These are phyloP conservation scores for Flaveria floridana DNA, from an alignment of 140 eudicot genomes.

Conservation along the genomic window DNA sequence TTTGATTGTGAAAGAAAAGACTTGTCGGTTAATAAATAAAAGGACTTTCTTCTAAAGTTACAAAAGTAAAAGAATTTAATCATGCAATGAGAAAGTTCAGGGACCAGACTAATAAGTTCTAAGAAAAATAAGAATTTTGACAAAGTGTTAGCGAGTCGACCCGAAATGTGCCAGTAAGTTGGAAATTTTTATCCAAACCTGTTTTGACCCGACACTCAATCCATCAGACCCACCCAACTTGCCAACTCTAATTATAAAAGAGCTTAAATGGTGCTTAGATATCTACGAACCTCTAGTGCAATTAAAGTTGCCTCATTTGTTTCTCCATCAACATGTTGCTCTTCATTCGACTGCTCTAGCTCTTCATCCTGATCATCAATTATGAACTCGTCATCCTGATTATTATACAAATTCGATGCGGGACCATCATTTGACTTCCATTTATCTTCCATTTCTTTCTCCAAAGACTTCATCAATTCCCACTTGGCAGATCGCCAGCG, in stretches of 20 bases:
- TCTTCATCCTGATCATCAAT: constrained; percentile 39
- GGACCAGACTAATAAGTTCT: neutral
- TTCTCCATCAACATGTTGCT: constrained; percentile 23
- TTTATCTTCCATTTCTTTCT: constrained; percentile 60
- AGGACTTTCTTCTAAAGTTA: neutral
- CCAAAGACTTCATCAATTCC: constrained; percentile 41
- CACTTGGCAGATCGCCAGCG: constrained; percentile 44
- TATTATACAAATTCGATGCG: constrained; percentile 20
- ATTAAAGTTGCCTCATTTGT: constrained; percentile 22
- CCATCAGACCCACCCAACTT: neutral
- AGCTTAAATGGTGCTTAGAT: neutral
- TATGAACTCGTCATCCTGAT: constrained; percentile 45
- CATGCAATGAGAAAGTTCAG: neutral
- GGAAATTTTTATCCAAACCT: neutral
- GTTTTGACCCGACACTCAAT: neutral
- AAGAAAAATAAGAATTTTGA: neutral
- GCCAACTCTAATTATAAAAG: constrained; percentile 7
- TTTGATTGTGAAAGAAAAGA: no score
- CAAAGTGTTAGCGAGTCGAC: neutral
- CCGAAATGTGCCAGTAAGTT: neutral
- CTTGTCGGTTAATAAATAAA: neutral
- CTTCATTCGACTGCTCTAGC: constrained; percentile 25
- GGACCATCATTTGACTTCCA: constrained; percentile 32
- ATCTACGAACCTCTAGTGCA: constrained; percentile 32
- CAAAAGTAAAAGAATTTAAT: neutral